These are phyloP conservation scores for Hyparrhenia diplandra DNA, from an alignment of 176 grass and related monocot genomes.

Conservation along the genomic window DNA sequence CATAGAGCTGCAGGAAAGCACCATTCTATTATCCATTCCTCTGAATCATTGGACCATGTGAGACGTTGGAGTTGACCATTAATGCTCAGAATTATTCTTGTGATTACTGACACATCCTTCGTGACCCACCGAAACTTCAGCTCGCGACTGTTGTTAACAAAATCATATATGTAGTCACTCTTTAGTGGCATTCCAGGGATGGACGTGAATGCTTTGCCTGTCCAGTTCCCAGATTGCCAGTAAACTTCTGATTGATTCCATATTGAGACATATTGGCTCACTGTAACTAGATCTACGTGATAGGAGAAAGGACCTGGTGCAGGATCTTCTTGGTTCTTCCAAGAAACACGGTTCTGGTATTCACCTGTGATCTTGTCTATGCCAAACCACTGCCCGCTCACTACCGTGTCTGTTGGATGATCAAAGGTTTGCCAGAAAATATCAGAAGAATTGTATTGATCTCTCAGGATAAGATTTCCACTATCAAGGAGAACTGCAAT, in stretches of 20 bases:
- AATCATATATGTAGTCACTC: slow-evolving; percentile 12
- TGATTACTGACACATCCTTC: slow-evolving; percentile 19
- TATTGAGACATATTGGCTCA: slow-evolving; percentile 19
- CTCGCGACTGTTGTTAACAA: background rate
- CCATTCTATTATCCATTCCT: slow-evolving; percentile 18
- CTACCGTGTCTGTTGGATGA: slow-evolving; percentile 29
- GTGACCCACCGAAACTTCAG: slow-evolving; percentile 18
- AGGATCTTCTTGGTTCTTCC: too few relatives aligned
- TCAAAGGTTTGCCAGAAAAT: slow-evolving; percentile 43
- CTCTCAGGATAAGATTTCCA: slow-evolving; percentile 24
- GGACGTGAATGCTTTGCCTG: background rate
- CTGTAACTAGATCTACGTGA: slow-evolving; percentile 15
- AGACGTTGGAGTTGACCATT: background rate
- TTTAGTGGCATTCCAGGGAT: slow-evolving; percentile 22
- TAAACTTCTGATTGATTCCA: slow-evolving; percentile 28
- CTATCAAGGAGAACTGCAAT: slow-evolving; percentile 23
- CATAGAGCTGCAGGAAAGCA: slow-evolving; percentile 19
- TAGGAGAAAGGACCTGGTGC: slow-evolving; percentile 4
- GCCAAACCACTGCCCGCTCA: background rate
- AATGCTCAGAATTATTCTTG: slow-evolving; percentile 26
- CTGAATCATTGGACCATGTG: slow-evolving; percentile 13
- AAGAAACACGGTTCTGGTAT: too few relatives aligned
- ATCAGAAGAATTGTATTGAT: slow-evolving; percentile 4
- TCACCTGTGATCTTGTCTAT: too few relatives aligned
- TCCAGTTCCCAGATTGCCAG: slow-evolving; percentile 36